A percentile compares a stretch with the other conserved stretches of the same genome.
phyloP scores from a whole-genome alignment of 2,329 filamentous ascomycete genomes.

The Chaetomium olivaceum region DNA sequence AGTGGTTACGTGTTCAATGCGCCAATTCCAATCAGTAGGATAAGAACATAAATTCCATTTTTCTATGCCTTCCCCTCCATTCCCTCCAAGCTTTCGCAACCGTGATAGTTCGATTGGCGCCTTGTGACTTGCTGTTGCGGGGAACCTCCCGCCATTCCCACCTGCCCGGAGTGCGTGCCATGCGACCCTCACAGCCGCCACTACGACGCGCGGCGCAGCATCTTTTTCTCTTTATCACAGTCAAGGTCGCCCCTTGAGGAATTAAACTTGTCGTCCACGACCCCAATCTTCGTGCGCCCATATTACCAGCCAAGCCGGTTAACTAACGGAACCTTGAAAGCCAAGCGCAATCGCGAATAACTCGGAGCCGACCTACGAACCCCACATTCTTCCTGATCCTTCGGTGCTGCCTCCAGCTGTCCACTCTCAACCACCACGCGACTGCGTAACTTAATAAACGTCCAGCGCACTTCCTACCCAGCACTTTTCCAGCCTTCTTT shows the following conservation, averaged over 20 bases:
- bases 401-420: conserved; percentile 1
- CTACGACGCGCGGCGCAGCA: conserved; percentile 20
- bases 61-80: neutral
- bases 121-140: conserved; percentile 16
- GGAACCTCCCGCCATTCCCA: conserved; percentile 3
- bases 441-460: neutral
- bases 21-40: neutral
- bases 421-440: neutral
- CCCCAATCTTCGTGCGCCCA: neutral
- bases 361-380: neutral
- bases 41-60: neutral
- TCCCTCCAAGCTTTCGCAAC: neutral
- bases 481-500: neutral
- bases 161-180: neutral
- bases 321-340: neutral
- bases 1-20: neutral
- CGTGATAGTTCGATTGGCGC: neutral
- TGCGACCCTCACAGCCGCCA: conserved; percentile 5
- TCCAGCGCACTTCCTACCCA: neutral
- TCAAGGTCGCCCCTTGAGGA: neutral
- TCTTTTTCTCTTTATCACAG: neutral
- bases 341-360: neutral
- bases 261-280: neutral
- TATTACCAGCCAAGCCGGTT: neutral
- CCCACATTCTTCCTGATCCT: conserved; percentile 12